Evolutionary conservation across 371 early-diverging fungal species (phyloP), one percentile per base, ranked within the genome.

Genomic region (Syncephalastrum contaminatum): DNA sequence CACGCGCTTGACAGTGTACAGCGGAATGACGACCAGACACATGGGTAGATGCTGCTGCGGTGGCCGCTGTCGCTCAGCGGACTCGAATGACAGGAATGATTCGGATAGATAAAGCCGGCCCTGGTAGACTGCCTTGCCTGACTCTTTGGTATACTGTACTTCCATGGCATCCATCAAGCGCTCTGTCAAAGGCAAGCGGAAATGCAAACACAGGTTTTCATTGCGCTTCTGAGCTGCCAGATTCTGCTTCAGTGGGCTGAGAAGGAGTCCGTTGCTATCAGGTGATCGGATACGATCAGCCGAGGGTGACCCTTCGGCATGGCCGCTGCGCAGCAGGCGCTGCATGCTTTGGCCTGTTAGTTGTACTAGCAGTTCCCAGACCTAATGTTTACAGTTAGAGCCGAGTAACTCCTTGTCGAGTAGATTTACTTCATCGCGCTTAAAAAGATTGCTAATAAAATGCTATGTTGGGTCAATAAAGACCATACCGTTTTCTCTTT

Each of bases 391-490:
- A 14, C 4, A 49, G 43, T 20, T 24, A 22, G 21, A 13, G 21
- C 18, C 24, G 7, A 5, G 19, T 27, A 6, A 16, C 44, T 39
- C 27, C 16, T 4, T 30, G 3, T 36, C 44, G n/a, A 20, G 10
- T 43, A 16, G 4, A 41, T 4, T 53, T 61, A 74, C 79, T 53
- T 96, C 94, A 64, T 97, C 94, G 43, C 99, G 86, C 54, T 86
- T 88, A 70, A 98, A 97, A 67, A 98, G 82, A 55, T 97, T 98
- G 13, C 93, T 87, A 60, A 98, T 92, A 48, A 86, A 65, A 71
- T 90, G 85, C 88, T 87, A 69, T 50, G 40, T 50, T 18, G 36
- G 10, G n/a, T 22, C 14, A 43, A 12, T 22, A 19, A 44, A 39
- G 0, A 1, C 27, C 43, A 30, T 10, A 16, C 19, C 16, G 22